Conservation (phyloP, 805 yeast species). For the Debaryomyces hansenii region DNA sequence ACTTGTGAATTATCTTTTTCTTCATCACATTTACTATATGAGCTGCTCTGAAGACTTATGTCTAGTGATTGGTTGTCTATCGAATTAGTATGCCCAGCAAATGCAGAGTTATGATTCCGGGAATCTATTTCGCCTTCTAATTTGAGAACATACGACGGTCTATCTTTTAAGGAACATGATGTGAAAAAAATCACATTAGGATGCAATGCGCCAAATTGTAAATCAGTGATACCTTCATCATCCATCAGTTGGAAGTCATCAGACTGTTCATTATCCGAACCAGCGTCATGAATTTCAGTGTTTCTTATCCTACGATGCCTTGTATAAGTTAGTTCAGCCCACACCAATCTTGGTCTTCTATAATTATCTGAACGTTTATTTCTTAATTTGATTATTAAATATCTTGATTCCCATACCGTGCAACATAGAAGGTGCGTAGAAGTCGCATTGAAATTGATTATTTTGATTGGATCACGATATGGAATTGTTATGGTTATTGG, state of each 20-base stretch:
- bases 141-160: conserved; percentile 32
- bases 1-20: conserved; percentile 34
- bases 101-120: conserved; percentile 3
- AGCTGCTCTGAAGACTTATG: conserved; percentile 7
- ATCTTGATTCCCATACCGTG: conserved; percentile 75
- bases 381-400: conserved; percentile 68
- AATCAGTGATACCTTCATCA: conserved; percentile 86
- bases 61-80: background rate
- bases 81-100: conserved; percentile 13
- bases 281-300: conserved; percentile 13
- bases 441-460: conserved; percentile 69
- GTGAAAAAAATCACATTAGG: conserved; percentile 39
- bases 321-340: conserved; percentile 29
- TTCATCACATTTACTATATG: conserved; percentile 17
- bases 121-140: conserved; percentile 50
- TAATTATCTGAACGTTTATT: conserved; percentile 49
- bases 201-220: conserved; percentile 49
- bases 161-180: conserved; percentile 34
- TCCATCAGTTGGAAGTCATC: conserved; percentile 49
- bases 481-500: conserved; percentile 80
- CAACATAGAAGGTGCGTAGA: conserved; percentile 74
- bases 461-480: conserved; percentile 79
- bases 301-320: conserved; percentile 13
- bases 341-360: conserved; percentile 38
- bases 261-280: conserved; percentile 15